Evolutionary conservation across 2,329 filamentous ascomycete species (phyloP), one percentile per base, ranked within the genome.

Genomic region (Alternaria sp.): DNA sequence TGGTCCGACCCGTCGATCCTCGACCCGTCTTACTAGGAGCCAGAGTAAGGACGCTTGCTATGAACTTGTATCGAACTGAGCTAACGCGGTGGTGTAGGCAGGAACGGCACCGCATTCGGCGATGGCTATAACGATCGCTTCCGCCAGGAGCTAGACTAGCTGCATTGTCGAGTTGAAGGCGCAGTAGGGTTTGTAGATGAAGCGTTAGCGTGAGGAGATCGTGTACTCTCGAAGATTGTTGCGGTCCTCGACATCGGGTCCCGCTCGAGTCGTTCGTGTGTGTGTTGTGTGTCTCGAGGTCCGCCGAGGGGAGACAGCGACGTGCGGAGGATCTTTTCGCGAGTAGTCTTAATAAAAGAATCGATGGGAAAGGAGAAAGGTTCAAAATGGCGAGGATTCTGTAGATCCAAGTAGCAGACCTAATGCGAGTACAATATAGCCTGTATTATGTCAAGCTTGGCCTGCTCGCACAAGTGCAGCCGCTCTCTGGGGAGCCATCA

Each of bases 61-160:
- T 5, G 15, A 7, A 23, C 17, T 23, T 3, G 7, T 44, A 4
- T 26, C 15, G 6, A n/a, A 30, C 3, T 13, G 23, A 26, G 44
- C 51, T 61, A 21, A 65, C 40, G 17, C 15, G 50, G 11, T 19
- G 9, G 25, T 23, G 12, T 58, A 63, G 65, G 55, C 40, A 65
- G 53, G 46, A 63, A 60, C 8, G 45, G 46, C 28, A 50, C 46
- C 30, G 30, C 57, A n/a, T 56, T 60, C 13, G 40, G 46, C 36
- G 47, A 65, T 17, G 30, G 21, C n/a, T 53, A 49, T 44, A 59
- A 15, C 19, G 56, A 65, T 23, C 59, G 65, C 17, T 65, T 67
- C 21, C 40, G 60, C 11, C 52, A 62, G 17, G 62, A 67, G 57
- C 47, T 67, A 17, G 43, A 30, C n/a, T 28, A 50, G 23, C 23